Percentiles rank a stretch among this genome's conserved stretches.
phyloP scores from a whole-genome alignment of 116 monocot species.

The Posidonia oceanica region DNA sequence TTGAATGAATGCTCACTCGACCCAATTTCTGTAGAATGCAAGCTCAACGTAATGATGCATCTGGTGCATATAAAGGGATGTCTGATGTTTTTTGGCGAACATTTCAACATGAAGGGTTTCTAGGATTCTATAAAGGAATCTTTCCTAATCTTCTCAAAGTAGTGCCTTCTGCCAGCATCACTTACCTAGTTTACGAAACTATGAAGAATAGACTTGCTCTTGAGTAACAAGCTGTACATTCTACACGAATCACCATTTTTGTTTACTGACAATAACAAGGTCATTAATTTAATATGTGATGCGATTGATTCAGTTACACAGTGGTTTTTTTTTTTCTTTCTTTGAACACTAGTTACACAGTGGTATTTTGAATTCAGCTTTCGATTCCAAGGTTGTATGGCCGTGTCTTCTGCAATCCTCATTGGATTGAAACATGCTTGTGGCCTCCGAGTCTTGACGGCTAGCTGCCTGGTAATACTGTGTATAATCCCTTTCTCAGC shows the following conservation, averaged over 20 bases:
- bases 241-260: too few species aligned
- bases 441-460: too few species aligned
- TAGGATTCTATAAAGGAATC: slow-evolving; percentile 89
- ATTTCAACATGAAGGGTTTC: slow-evolving; percentile 53
- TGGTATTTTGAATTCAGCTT: too few species aligned
- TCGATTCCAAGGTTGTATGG: too few species aligned
- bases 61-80: slow-evolving; percentile 61
- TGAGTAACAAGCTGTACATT: slow-evolving; percentile 1
- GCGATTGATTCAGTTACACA: too few species aligned
- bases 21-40: slow-evolving; percentile 50
- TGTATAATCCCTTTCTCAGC: too few species aligned
- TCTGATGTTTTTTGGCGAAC: slow-evolving; percentile 77
- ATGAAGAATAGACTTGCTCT: slow-evolving; percentile 87
- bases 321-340: too few species aligned
- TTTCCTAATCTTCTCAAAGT: slow-evolving; percentile 95
- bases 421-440: too few species aligned
- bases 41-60: slow-evolving; percentile 46
- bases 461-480: too few species aligned
- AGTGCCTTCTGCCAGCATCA: slow-evolving; percentile 88
- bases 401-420: too few species aligned
- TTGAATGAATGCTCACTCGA: background rate
- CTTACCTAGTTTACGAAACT: slow-evolving; percentile 77
- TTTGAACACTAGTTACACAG: too few species aligned
- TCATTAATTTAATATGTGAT: too few species aligned
- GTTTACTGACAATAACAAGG: slow-evolving; percentile 20